Evolutionary conservation across 1,284 basidiomycete species (phyloP), one percentile per base, ranked within the genome.

Genomic region (Ceratobasidium sp.): DNA sequence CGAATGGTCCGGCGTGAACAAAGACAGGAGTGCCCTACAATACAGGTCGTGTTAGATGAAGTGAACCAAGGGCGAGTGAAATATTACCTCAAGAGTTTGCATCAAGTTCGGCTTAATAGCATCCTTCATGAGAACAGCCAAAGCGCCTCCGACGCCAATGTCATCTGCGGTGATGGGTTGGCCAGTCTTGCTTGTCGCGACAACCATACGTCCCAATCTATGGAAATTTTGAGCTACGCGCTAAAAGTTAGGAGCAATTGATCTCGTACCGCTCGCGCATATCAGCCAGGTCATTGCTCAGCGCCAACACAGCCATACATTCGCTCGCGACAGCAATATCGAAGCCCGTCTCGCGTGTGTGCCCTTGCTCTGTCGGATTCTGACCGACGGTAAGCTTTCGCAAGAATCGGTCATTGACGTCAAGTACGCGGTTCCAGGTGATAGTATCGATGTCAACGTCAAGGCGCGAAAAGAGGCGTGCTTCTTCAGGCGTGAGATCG

Each of bases 101-200:
- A 99, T 99, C 81, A 99, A 86, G 84, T 98, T 99, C 26, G 97
- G 97, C 89, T 99, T 99, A 89, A 99, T 97, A 26, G 98, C 96
- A 84, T 99, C 97, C 89, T 99, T 99, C 94, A 99, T 95, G 80
- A 99, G 90, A 68, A 99, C 97, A 18, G 98, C 95, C 80, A 99
- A 91, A 77, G 97, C 97, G 80, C 97, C 97, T 81, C 96, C 95
- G 82, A 95, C 95, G 82, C 97, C 97, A 79, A 99, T 91, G 85
- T 99, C 97, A 85, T 99, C 98, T 26, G 97, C 97, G 40, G 97
- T 99, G 85, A 99, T 90, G 49, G 97, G 91, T 23, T 97, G 94
- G 46, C 97, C 98, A 39, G 89, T 89, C 86, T 95, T 97, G 87
- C 93, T 95, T 9, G 97, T 95, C n/a, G 95, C 98, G 58, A 99